Evolutionary conservation across 73 alveolate species (phyloP).

Genomic region (Tetrahymena thermophila): DNA sequence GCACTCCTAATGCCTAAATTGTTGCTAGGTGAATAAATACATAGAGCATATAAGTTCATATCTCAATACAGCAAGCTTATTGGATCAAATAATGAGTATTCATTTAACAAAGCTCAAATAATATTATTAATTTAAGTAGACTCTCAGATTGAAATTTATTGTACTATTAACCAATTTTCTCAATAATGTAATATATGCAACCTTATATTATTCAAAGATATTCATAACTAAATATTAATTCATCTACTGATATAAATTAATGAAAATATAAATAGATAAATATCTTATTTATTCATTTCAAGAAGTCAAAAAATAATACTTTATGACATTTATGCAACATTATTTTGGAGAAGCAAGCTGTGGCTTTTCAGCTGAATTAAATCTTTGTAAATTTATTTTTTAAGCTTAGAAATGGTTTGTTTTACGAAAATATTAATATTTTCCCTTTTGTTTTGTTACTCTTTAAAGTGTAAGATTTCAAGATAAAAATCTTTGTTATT

Average conservation of each 20-base stretch:
- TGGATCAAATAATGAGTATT: background rate
- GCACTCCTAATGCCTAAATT: too few species aligned
- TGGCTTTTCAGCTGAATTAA: too few species aligned
- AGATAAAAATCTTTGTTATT: background rate
- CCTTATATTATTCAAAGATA: background rate
- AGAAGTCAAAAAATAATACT: too few species aligned
- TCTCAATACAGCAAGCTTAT: too few species aligned
- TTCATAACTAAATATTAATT: too few species aligned
- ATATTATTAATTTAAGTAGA: background rate
- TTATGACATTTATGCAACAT: too few species aligned
- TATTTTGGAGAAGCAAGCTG: too few species aligned
- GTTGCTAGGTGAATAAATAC: too few species aligned
- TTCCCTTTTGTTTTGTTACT: background rate
- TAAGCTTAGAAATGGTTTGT: background rate
- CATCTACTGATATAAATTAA: background rate
- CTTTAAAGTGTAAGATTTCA: background rate
- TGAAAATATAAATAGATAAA: background rate
- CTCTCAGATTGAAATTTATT: background rate
- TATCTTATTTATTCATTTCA: background rate
- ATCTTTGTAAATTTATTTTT: background rate
- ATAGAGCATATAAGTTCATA: too few species aligned
- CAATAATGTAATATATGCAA: background rate
- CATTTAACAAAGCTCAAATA: background rate
- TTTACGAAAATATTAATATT: background rate
- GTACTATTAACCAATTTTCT: background rate